Evolutionary conservation across 179 eudicot genomes (phyloP), one percentile per base, ranked within the genome.

Genomic region (Silene coronaria): DNA sequence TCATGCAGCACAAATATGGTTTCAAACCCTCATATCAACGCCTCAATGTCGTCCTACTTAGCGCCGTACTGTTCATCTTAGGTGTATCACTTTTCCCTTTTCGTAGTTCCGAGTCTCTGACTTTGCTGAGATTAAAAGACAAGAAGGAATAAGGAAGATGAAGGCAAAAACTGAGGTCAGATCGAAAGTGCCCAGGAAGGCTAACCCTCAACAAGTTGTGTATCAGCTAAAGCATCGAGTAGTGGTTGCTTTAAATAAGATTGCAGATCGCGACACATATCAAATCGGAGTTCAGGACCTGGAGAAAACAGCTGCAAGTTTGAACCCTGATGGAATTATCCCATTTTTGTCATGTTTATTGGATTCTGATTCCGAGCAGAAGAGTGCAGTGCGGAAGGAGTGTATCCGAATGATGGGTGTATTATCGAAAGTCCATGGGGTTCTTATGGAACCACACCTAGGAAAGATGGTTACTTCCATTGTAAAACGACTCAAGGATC

Each of bases 401-500:
- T 88, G 97, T 72, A 80, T 91, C 7, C 80, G 91, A 30, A 70
- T 90, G 79, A 85, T 90, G 91, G 97, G 93, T 60, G 65, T 80
- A 22, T 32, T 93, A 53, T 89, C 83, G 8, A 86, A 80, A 36
- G 76, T 80, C 46, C 96, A 93, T 72, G 85, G 82, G 73, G 82
- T 72, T 78, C 83, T 84, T 70, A 70, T 88, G 16, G 82, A 83
- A 6, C 85, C 91, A 1, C 87, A 93, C 63, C 75, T 93, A 36
- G 90, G 83, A 22, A 93, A 87, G 83, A 89, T 93, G 84, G 88
- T 93, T 21, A 76, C 84, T 64, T 84, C 89, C 74, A 86, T 93
- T 24, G 93, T 91, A 2, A 93, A 89, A 81, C 85, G 97, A 57
- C 86, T 93, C 21, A 93, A 90, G 86, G 98, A 93, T 79, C 87